Base-by-base conservation (phyloP, 805 yeast species). In the Yarrowia yakushimensis region DNA sequence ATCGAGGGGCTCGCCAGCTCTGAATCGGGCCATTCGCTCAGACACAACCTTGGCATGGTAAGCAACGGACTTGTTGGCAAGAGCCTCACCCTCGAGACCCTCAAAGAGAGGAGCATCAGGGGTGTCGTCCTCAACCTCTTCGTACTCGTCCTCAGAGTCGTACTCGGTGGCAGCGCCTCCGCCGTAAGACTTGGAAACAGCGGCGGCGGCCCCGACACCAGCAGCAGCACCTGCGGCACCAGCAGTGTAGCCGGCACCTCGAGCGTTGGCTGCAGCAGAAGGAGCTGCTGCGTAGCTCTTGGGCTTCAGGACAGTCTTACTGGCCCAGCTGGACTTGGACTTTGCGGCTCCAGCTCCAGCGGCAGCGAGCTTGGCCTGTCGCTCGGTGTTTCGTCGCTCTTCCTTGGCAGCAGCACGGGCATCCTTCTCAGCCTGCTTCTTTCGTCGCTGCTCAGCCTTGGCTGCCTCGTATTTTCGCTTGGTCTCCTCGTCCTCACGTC, bases 401-500 rank as follows among this genome's bases (percentile, higher is more conserved):
- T 33, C 54, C 54, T 59, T 59, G 27, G 62, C 62, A 1, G 41
- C 62, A 17, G 33, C 43, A 11, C 43, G 46, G 37, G 65, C 65
- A 42, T 59, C 59, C 13, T 34, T 48, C 48, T 60, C 65, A 18
- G 65, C 65, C 34, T 62, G 63, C 43, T 62, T 60, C 42, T 61
- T 20, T 18, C 52, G 55, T 48, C 63, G 46, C 28, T 60, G 65
- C 60, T 61, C 71, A 48, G 63, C 71, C 33, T 60, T 52, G 25
- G 63, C 66, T 31, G 73, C 71, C 64, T 68, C 71, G 68, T 77
- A 78, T 65, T 77, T 73, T 43, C 72, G 69, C 67, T 77, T 79
- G 68, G 77, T 76, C 41, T 76, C 78, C 45, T 73, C 76, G 62
- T 79, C 78, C 17, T 74, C 73, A 57, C 65, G 75, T 48, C 74